Evolutionary conservation across 2,329 filamentous ascomycete genomes (phyloP), one percentile per base, ranked within the genome.

Genomic region (Tolypocladium tundrense): DNA sequence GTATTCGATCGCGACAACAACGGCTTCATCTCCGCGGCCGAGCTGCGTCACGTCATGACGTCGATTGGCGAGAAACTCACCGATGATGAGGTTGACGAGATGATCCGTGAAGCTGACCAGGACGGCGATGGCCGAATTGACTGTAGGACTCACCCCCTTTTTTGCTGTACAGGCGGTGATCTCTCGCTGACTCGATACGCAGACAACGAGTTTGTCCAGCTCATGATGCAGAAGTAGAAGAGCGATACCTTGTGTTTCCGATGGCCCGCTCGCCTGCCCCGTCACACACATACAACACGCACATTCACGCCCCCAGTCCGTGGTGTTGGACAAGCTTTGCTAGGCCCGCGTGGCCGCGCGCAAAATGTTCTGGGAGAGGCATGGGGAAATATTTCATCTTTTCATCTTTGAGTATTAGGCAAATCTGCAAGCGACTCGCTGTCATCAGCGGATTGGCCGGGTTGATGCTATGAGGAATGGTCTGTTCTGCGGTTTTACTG

Each of bases 201-300:
- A 93, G 89, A 93, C 79, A 93, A 93, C 80, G 90, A 94, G 77
- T 94, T 94, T 71, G 90, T 94, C 67, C 90, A 94, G 79, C 86
- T 94, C 72, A 94, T 94, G 90, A 93, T 94, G 90, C 90, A 94
- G 83, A 93, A 93, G 82, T 93, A 90, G 81, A 35, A 59, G 53
- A 59, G 57, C 61, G 53, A 54, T 53, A 40, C 57, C 40, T 58
- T 50, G 40, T 33, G 13, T 31, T 53, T 41, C 43, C 33, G 31
- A 42, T 52, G 39, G 45, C 33, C 27, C 43, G 27, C 40, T 51
- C 24, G 52, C 42, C 33, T 43, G 51, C 52, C 45, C 21, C 21
- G 52, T 9, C 52, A 45, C 39, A 37, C 41, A 31, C 24, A 24
- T 42, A 53, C 19, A 58, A 50, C 27, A 24, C 21, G 43, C 43